Conservation (phyloP, 2,329 filamentous ascomycete genomes). For the Diaporthe humulicola region DNA sequence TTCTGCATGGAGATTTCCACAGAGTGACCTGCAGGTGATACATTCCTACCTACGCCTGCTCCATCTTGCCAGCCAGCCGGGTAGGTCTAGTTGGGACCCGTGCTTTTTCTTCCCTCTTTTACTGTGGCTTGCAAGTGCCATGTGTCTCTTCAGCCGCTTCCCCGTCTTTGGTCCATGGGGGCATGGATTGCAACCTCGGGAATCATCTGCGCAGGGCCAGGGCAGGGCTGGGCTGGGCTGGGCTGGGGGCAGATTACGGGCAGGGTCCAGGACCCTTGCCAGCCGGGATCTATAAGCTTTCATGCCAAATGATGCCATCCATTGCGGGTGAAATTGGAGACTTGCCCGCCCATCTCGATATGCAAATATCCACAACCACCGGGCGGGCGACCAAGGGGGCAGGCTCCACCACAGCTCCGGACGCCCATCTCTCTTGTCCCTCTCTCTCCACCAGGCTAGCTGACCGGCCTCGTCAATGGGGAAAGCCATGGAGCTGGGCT, state of each 20-base stretch:
- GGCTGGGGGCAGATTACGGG: background rate
- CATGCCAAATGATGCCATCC: conserved; percentile 35
- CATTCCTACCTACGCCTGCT: too few species aligned
- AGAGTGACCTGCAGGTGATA: background rate
- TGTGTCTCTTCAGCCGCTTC: conserved; percentile 22
- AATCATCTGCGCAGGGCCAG: conserved; percentile 12
- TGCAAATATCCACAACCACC: conserved; percentile 35
- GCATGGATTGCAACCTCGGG: conserved; percentile 14
- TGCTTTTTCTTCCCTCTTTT: background rate
- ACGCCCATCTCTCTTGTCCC: background rate
- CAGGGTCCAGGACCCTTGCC: conserved; percentile 33
- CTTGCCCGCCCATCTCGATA: conserved; percentile 31
- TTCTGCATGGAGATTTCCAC: background rate
- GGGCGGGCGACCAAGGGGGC: background rate
- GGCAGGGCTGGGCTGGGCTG: background rate
- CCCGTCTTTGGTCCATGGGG: conserved; percentile 4
- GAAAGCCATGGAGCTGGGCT: background rate
- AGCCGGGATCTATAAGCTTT: conserved; percentile 33
- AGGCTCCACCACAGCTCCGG: background rate
- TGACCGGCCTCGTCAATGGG: background rate
- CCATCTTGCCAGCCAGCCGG: background rate
- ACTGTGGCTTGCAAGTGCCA: background rate
- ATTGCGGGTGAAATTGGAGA: conserved; percentile 35
- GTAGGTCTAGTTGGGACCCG: background rate
- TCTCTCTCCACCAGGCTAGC: background rate